Evolutionary conservation across 805 yeast species (phyloP).

Genomic region (Cyberlindnera galapagoensis): DNA sequence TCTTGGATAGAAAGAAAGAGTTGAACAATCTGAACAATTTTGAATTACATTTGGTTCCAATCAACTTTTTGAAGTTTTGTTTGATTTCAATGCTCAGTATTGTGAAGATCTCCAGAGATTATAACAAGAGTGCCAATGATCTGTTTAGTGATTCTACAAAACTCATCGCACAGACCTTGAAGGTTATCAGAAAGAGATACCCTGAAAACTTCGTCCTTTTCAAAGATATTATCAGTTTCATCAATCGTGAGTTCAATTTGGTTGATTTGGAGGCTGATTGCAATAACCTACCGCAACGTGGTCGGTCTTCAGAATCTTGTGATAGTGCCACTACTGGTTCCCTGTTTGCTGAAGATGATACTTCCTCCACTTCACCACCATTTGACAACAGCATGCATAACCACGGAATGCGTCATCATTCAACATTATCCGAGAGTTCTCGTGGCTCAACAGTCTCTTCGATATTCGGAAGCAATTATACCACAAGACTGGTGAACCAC

Average conservation of each 20-base stretch:
- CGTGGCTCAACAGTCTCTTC: constrained; percentile 5
- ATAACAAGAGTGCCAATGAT: constrained; percentile 3
- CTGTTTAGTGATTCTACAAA: constrained; percentile 13
- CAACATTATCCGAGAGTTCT: constrained; percentile 4
- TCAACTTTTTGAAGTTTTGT: constrained; percentile 21
- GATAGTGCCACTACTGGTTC: too few species aligned
- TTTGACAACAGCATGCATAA: too few species aligned
- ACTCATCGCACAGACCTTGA: constrained; percentile 11
- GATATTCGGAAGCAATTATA: constrained; percentile 6
- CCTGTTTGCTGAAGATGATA: too few species aligned
- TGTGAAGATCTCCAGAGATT: constrained; percentile 9
- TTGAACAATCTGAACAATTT: constrained; percentile 20
- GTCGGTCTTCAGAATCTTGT: too few species aligned
- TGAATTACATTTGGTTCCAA: constrained; percentile 24
- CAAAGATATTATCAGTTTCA: constrained; percentile 10
- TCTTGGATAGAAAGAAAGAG: constrained; percentile 16
- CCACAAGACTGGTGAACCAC: constrained; percentile 2
- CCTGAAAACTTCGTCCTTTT: constrained; percentile 23
- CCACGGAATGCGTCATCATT: too few species aligned
- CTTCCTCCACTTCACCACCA: too few species aligned
- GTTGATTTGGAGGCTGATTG: constrained; percentile 9
- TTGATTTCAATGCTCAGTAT: constrained; percentile 18
- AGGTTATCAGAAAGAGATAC: constrained; percentile 20
- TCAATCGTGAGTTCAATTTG: constrained; percentile 6
- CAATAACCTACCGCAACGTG: too few species aligned